These are phyloP conservation scores for Durio zibethinus DNA, from an alignment of 345 rosid genomes.

Conservation along the genomic window DNA sequence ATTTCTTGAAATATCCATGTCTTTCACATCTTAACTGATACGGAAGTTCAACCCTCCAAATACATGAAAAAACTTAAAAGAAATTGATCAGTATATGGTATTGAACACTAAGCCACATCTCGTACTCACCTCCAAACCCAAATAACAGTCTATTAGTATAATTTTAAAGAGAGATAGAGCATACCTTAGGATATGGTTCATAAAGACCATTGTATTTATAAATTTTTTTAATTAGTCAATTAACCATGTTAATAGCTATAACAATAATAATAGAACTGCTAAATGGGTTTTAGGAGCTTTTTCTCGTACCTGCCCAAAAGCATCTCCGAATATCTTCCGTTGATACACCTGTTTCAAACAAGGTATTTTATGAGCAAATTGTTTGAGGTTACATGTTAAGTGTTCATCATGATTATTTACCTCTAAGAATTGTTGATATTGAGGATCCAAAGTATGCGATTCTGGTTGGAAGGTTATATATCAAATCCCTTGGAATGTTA, in stretches of 20 bases:
- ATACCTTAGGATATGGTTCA: too few relatives aligned
- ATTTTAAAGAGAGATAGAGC: too few relatives aligned
- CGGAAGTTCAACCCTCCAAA: too few relatives aligned
- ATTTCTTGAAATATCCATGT: too few relatives aligned
- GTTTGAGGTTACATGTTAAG: too few relatives aligned
- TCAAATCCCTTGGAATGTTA: slow-evolving; percentile 28
- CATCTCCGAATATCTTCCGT: slow-evolving; percentile 16
- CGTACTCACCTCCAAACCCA: too few relatives aligned
- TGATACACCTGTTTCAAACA: slow-evolving; percentile 16
- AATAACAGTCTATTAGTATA: too few relatives aligned
- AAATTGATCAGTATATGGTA: too few relatives aligned
- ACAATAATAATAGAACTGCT: not conserved
- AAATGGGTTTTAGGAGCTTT: not conserved
- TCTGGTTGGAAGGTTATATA: slow-evolving; percentile 34
- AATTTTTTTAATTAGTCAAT: not conserved
- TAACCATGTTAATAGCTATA: not conserved
- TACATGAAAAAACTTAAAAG: too few relatives aligned
- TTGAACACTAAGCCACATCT: too few relatives aligned
- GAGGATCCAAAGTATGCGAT: slow-evolving; percentile 50
- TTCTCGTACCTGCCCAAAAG: slow-evolving; percentile 48
- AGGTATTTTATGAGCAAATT: not conserved
- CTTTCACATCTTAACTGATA: too few relatives aligned
- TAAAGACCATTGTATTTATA: too few relatives aligned
- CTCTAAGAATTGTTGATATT: slow-evolving; percentile 32
- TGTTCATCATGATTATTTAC: slow-evolving; percentile 11